Conservation (phyloP, 495 filamentous ascomycete species). For the Sporormia fimetaria region DNA sequence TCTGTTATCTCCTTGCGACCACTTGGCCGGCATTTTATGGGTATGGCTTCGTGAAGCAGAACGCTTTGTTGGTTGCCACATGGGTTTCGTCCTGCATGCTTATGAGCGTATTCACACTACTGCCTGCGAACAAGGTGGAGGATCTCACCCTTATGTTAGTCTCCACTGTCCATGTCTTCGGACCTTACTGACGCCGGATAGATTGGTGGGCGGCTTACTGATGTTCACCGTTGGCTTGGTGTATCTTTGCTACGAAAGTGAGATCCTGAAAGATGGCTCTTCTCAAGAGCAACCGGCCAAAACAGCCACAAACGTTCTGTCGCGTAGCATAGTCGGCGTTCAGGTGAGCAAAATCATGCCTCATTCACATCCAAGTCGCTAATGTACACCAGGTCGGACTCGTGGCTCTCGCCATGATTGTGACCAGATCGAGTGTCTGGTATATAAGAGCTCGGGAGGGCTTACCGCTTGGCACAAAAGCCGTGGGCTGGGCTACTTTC, state of each 20-base stretch:
- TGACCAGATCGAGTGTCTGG: conserved; percentile 70
- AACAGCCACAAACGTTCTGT: conserved; percentile 21
- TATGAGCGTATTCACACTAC: conserved; percentile 85
- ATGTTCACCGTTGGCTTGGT: conserved; percentile 70
- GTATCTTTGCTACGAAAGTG: conserved; percentile 75
- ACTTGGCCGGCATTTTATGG: conserved; percentile 76
- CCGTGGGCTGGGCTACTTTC: conserved; percentile 75
- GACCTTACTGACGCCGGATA: conserved; percentile 29
- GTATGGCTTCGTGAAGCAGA: conserved; percentile 51
- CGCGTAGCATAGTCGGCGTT: conserved; percentile 28
- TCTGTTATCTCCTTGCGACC: conserved; percentile 61
- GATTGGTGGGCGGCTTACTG: conserved; percentile 60
- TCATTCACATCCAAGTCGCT: conserved; percentile 20
- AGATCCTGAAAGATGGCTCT: conserved; percentile 40
- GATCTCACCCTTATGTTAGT: conserved; percentile 64
- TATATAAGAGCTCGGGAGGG: conserved; percentile 80
- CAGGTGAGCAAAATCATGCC: conserved; percentile 26
- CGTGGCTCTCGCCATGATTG: conserved; percentile 67
- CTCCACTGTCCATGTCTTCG: background rate
- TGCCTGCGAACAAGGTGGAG: conserved; percentile 80
- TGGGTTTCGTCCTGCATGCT: conserved; percentile 67
- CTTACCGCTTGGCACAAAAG: conserved; percentile 79
- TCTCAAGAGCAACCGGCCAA: conserved; percentile 16
- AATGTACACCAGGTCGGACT: conserved; percentile 52
- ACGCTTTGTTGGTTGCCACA: conserved; percentile 49